Base-by-base conservation (phyloP, 106 monocot species). In the Amphibolis antarctica region DNA sequence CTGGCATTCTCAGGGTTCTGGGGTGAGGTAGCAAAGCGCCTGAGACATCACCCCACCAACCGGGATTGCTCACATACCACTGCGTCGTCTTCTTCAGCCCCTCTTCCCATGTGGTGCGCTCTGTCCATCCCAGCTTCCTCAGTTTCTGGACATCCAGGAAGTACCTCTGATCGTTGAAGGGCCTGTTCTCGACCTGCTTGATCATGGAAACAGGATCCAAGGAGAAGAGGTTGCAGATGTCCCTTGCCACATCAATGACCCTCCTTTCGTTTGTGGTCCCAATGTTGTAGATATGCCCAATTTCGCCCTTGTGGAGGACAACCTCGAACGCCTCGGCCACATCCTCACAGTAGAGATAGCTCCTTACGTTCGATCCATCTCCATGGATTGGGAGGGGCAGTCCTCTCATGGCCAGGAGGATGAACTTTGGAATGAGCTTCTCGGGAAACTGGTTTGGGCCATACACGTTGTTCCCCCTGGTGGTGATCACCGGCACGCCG, bases 401-500 rank as follows among this genome's bases (percentile, higher is more conserved):
- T 19, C 64, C 64, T 27, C 46, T 25, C 72, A 72, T 64, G 11
- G 72, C 72, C 18, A 72, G 13, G 24, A 71, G 80, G 30, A 92
- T 87, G 59, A 92, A 92, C 59, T 92, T 92, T 14, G 92, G 87
- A 45, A 92, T 88, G 79, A 72, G 72, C n/a, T 72, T 72, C 56
- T 72, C 72, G 24, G 72, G 72, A 54, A 72, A 72, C 46, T 72
- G 72, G 45, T 72, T 72, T 29, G 72, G 72, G 9, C 72, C 72
- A 56, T 72, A 72, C 23, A 72, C 72, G 56, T 72, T 72, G 56
- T 72, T 72, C 15, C 72, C 72, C 23, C 72, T 28, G 25, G 72
- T 72, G 42, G 72, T 72, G 46, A 72, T 72, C 9, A 72, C 72
- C 10, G 72, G 72, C 64, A 72, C 45, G 20, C 72, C 64, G 28